Base-by-base conservation (phyloP, 2,329 filamentous ascomycete species). In the Fusarium hainanense region DNA sequence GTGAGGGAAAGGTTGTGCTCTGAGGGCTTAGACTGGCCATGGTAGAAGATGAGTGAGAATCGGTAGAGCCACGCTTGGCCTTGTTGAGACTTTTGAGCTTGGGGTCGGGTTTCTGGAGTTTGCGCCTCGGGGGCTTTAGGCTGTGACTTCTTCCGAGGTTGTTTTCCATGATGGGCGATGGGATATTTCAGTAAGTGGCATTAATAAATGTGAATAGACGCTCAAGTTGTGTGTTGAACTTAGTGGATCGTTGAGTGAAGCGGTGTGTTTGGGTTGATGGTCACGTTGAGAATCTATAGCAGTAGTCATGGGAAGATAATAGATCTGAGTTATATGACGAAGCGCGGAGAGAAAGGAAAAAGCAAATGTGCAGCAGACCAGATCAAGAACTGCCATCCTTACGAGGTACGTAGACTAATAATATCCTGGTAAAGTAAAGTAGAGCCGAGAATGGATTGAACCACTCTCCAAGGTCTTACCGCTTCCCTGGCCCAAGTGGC, bases 101-200 rank as follows among this genome's bases (percentile, higher is more conserved):
- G 7, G 76, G 66, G 47, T 75, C 75, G n/a, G 67, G 71, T 58
- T 77, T 79, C 42, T 76, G 76, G 18, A 80, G 71, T 60, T 73
- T 80, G 59, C 74, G 71, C 54, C 74, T 69, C 23, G 67, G 58
- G 12, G 76, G 76, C 42, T 75, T 77, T 49, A 75, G 52, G 42
- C 64, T 73, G 11, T 71, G 66, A 32, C 58, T 68, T 47, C 57
- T 62, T 46, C 58, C 41, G 49, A 58, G 59, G 16, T 58, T 30
- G 30, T 34, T 65, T 37, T 68, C 68, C 54, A 63, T 68, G 58
- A 48, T 46, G 52, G 48, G 54, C 30, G n/a, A 55, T 43, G 37
- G 52, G 34, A 37, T 37, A 50, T 47, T 68, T 62, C 51, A 66
- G 32, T 60, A 48, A 57, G 43, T 57, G 27, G 51, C 63, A 71